Percentiles rank a stretch among this genome's conserved stretches.
phyloP scores from a whole-genome alignment of 768 basidiomycete species.

The Tephrocybe sp. region DNA sequence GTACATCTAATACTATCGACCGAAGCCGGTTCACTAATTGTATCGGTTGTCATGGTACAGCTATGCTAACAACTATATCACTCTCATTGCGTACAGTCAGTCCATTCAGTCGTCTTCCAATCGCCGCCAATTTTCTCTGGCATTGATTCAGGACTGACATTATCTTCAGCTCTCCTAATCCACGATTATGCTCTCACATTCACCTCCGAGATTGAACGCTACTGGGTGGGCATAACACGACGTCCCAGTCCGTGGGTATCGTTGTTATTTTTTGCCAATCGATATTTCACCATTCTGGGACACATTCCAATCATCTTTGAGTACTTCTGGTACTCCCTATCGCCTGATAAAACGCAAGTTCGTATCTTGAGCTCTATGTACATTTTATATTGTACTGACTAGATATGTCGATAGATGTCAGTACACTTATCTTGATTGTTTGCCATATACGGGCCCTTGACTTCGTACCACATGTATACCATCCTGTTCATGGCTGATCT shows the following conservation, averaged over 20 bases:
- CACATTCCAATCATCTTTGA: constrained; percentile 27
- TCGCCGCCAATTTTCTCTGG: too few relatives aligned
- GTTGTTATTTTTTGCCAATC: constrained; percentile 32
- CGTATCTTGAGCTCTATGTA: constrained; percentile 1
- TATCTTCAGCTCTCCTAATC: constrained; percentile 24
- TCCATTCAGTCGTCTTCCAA: background rate
- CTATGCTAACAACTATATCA: constrained; percentile 7
- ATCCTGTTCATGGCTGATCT: too few relatives aligned
- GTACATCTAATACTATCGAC: background rate
- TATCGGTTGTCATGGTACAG: background rate
- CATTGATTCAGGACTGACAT: too few relatives aligned
- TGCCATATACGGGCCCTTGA: background rate
- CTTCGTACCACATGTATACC: background rate
- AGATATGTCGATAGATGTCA: constrained; percentile 10
- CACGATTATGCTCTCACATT: constrained; percentile 43
- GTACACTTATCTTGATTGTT: background rate
- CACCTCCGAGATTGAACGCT: constrained; percentile 30
- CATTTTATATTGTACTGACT: constrained; percentile 2
- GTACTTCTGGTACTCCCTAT: constrained; percentile 21
- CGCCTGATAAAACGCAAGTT: constrained; percentile 14
- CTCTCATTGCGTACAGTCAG: constrained; percentile 10
- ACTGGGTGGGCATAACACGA: constrained; percentile 27
- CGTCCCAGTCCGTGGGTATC: constrained; percentile 21
- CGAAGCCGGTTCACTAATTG: background rate
- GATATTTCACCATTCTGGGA: constrained; percentile 30